Evolutionary conservation across 164 flowering plant species (phyloP), one percentile per base, ranked within the genome.

Genomic region (Nelumbo lutea): DNA sequence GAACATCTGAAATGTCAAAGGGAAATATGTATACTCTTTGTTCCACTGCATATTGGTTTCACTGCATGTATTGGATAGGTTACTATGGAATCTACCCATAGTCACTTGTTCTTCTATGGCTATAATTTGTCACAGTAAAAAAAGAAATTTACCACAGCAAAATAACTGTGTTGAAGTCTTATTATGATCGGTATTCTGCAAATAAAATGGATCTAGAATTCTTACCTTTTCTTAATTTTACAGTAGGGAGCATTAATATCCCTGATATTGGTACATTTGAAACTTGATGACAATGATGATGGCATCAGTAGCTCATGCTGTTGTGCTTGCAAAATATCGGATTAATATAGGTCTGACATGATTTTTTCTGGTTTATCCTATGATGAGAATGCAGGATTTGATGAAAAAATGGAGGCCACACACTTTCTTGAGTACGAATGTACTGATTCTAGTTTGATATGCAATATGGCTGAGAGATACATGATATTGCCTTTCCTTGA

Each of bases 261-360:
- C 50, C 72, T 55, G 79, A 79, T 59, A 68, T n/a, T 79, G 64
- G 76, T 78, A 44, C 72, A 68, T 63, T 76, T 77, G 70, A 77
- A 59, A 57, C 68, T 75, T 51, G 90, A 88, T 70, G 87, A 82
- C 45, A 81, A 81, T 68, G 82, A 85, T 66, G 85, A 83, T 67
- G 78, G 81, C 69, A 79, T 80, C 69, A 73, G 81, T 78, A 81
- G 74, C 57, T 79, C 81, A 63, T 75, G 62, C 62, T 66, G 73
- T 71, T 85, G 80, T 71, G 79, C 79, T 65, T 86, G 90, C 80
- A 84, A 81, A 72, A 73, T 82, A 66, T 83, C 93, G 48, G 95
- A 89, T 79, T 86, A 85, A 71, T 73, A 67, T 77, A 79, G 85
- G 52, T 86, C 93, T 73, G 96, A 91, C 75, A 81, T 85, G 83